Conservation (phyloP, 2,329 filamentous ascomycete genomes). For the Raffaelea albimanens region DNA sequence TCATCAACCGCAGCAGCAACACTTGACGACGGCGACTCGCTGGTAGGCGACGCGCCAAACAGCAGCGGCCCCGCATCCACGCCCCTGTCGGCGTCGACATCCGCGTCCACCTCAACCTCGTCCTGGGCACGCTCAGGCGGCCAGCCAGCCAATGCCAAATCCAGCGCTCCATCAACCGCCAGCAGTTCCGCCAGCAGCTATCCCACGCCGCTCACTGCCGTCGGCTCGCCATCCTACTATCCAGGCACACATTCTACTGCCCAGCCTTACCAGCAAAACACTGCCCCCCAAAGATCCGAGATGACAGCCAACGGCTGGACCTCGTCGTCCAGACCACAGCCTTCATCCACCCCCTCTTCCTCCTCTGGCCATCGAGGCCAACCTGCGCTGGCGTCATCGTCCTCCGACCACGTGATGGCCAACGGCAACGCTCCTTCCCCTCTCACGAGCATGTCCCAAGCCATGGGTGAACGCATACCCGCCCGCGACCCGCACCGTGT, state of each 20-base stretch:
- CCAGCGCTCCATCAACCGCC: slow-evolving; percentile 21
- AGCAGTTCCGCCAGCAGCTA: slow-evolving; percentile 32
- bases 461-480: slow-evolving; percentile 32
- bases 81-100: not conserved
- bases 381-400: not conserved
- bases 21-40: slow-evolving; percentile 49
- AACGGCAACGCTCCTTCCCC: slow-evolving; percentile 17
- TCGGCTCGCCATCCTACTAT: slow-evolving; percentile 36
- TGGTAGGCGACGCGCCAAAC: slow-evolving; percentile 48
- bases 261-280: too few species aligned
- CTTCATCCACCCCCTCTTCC: slow-evolving; percentile 25
- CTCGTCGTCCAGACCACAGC: too few species aligned
- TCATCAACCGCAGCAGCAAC: not conserved
- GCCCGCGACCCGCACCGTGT: slow-evolving; percentile 47
- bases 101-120: slow-evolving; percentile 1
- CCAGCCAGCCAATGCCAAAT: not conserved
- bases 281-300: not conserved
- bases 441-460: not conserved
- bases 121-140: not conserved
- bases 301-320: not conserved
- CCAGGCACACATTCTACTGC: too few species aligned
- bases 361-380: not conserved
- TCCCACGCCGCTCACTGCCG: slow-evolving; percentile 40
- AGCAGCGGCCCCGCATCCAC: slow-evolving; percentile 7
- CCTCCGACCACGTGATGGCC: slow-evolving; percentile 10